A percentile compares a stretch with the other conserved stretches of the same genome.
Conservation (phyloP, 768 basidiomycete species). For the Tricholoma matsutake region DNA sequence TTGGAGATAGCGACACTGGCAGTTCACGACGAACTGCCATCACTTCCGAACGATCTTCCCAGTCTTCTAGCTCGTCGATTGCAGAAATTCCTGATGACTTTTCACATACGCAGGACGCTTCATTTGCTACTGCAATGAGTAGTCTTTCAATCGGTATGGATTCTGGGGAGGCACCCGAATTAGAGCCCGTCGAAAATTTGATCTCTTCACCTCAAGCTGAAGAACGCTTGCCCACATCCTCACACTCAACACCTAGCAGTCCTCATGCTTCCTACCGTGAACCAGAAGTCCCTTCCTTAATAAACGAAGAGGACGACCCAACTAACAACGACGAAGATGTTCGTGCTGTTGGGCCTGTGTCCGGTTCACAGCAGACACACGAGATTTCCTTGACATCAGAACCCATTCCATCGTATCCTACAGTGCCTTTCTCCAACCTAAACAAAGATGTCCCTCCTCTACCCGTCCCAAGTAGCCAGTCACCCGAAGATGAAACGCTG, state of each 20-base stretch:
- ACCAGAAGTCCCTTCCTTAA: constrained; percentile 55
- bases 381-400: constrained; percentile 44
- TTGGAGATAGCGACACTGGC: neutral
- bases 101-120: neutral
- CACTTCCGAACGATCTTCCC: neutral
- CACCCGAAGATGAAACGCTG: constrained; percentile 52
- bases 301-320: constrained; percentile 46
- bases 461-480: constrained; percentile 38
- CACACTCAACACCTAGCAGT: constrained; percentile 21
- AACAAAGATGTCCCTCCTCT: constrained; percentile 58
- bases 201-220: neutral
- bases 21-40: constrained; percentile 10
- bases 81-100: neutral
- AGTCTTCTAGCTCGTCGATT: neutral
- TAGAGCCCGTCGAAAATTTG: no score
- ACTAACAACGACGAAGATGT: constrained; percentile 38
- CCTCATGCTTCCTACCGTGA: constrained; percentile 35
- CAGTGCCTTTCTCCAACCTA: constrained; percentile 35
- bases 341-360: constrained; percentile 19
- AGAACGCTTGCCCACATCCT: neutral
- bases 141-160: neutral
- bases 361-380: constrained; percentile 33
- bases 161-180: neutral
- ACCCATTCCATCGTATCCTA: constrained; percentile 21
- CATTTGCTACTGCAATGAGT: neutral